Evolutionary conservation across 768 basidiomycete genomes (phyloP).

Genomic region (Hypholoma fasciculare): DNA sequence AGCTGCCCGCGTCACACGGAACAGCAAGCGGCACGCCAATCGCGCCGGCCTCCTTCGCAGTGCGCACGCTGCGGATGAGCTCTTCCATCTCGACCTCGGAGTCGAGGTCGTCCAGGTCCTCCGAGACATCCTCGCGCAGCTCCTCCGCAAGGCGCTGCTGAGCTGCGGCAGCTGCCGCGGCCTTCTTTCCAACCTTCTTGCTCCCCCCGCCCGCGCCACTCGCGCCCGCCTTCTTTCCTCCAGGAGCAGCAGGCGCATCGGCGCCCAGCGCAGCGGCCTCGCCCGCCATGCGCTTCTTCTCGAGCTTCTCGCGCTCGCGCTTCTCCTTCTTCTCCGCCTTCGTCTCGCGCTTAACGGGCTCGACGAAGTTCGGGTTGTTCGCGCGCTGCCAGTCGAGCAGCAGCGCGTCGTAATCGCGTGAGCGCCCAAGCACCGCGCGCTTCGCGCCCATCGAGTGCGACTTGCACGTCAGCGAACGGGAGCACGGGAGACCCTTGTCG

Average conservation of each 20-base stretch:
- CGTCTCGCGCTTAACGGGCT: constrained; percentile 83
- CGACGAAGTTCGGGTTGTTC: constrained; percentile 85
- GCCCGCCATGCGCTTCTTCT: constrained; percentile 74
- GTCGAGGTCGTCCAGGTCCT: constrained; percentile 78
- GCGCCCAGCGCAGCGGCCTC: constrained; percentile 63
- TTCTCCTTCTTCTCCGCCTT: constrained; percentile 89
- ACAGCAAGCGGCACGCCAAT: constrained; percentile 70
- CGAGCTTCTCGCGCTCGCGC: constrained; percentile 76
- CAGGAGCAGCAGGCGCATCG: constrained; percentile 24
- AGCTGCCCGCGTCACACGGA: constrained; percentile 72
- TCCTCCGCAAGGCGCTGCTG: neutral
- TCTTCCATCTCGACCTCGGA: constrained; percentile 85
- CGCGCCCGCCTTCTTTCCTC: constrained; percentile 29
- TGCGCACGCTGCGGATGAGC: constrained; percentile 60
- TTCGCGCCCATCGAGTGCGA: constrained; percentile 98
- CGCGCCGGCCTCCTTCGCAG: constrained; percentile 55
- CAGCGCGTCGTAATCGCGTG: constrained; percentile 80
- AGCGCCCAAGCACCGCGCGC: constrained; percentile 86
- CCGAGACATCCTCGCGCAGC: constrained; percentile 46
- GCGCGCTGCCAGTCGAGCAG: constrained; percentile 90
- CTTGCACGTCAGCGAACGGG: constrained; percentile 95
- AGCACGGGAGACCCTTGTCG: constrained; percentile 90
- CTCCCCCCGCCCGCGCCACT: constrained; percentile 18
- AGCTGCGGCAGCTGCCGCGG: neutral
- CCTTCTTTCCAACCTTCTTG: neutral